Evolutionary conservation across 2,329 filamentous ascomycete species (phyloP), one percentile per base, ranked within the genome.

Genomic region (Byssothecium circinans): DNA sequence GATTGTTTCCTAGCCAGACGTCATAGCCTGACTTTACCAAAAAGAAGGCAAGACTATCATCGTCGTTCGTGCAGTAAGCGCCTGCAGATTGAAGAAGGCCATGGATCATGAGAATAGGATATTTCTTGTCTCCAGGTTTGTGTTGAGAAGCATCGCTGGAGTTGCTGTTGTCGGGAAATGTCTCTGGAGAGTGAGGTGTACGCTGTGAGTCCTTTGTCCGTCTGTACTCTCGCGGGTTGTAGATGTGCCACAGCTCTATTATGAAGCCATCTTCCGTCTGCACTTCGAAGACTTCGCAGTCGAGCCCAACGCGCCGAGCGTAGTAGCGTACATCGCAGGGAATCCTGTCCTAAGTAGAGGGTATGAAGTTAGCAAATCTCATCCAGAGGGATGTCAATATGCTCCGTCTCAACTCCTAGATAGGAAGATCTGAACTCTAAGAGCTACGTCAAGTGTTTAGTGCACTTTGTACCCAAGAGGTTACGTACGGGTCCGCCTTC

Each of bases 241-340:
- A 95, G 20, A 96, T 79, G 68, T 96, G 92, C 86, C 89, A 95
- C 1, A 96, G 77, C 18, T 88, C 84, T 52, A 96, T 87, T 37
- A 96, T 83, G 65, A 96, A 96, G 1, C 91, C 91, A 62, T 97
- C 92, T 67, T 96, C 91, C 0, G 92, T 96, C 69, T 95, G 87
- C 0, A 96, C 91, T 41, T 88, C 79, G 61, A 90, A 89, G 8
- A 81, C 81, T 64, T 96, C 91, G 19, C 90, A 82, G 52, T 96
- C 90, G 1, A 97, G 79, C 0, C 92, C 92, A 12, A 96, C 90
- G 11, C 91, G 80, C 17, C 89, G 81, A 1, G 92, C 91, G 65
- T 97, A 96, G 66, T 96, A 94, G 2, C 81, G 80, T 17, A 91
- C 82, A 60, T 96, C 88, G 61, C 88, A 89, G 7, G 88, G 72